Base-by-base conservation (phyloP, 2,329 filamentous ascomycete genomes). In the Domatiomyces globalis region DNA sequence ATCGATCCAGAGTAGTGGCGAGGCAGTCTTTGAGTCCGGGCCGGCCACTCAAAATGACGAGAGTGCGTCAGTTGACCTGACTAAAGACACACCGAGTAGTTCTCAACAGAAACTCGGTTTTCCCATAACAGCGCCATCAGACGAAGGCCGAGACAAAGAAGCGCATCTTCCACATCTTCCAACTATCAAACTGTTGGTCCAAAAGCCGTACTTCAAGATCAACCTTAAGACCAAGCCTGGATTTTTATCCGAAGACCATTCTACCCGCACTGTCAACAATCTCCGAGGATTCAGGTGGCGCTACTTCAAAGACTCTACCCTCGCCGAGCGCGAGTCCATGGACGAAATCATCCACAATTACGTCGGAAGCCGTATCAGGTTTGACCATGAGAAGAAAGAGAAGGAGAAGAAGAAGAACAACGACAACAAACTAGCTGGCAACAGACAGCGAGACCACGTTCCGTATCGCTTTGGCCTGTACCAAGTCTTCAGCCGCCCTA, bases 231-330 rank as follows among this genome's bases (percentile, higher is more conserved):
- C 45, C 10, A 49, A 10, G 5, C 39, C 45, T n/a, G 25, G 12
- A 8, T 56, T 49, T 47, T 44, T 52, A 36, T 56, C 51, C 9
- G 43, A 44, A 3, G 50, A 55, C 7, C 49, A 55, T 15, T 53
- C 53, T 18, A 46, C 51, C 46, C 48, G 50, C 5, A 49, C 46
- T n/a, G 27, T 59, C n/a, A 52, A 52, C 43, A 36, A 33, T n/a
- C 44, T 53, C 19, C 49, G 51, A 42, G 58, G 58, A 9, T 60
- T 60, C 51, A 46, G 33, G 10, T 60, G 54, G 45, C 57, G 57
- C 19, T 57, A 56, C 45, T 45, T 56, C 4, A 45, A 17, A 10
- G 18, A 47, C 5, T 59, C 58, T 12, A 58, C 54, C 22, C 12
- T 60, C 12, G 49, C 53, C 5, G 46, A 60, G 49, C 54, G 58